Evolutionary conservation across 1,139 yeast species (phyloP).

Genomic region (Yamadazyma atmosphaerica): DNA sequence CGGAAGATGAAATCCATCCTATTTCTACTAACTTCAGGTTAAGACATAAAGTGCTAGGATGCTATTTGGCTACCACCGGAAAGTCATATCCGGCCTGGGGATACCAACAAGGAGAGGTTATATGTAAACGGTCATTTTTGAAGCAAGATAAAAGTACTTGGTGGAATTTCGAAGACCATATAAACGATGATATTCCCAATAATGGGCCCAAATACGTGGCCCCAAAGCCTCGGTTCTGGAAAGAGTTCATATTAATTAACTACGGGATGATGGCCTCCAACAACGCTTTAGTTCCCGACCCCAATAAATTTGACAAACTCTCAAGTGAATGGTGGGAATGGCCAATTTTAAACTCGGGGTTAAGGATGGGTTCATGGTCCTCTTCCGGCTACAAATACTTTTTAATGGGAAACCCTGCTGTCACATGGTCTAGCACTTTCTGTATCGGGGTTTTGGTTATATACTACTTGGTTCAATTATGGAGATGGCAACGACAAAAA

Average conservation of each 20-base stretch:
- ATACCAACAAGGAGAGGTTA: slow-evolving; percentile 76
- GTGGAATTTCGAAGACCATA: slow-evolving; percentile 80
- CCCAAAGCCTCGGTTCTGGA: slow-evolving; percentile 69
- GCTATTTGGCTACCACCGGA: slow-evolving; percentile 76
- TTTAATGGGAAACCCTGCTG: slow-evolving; percentile 66
- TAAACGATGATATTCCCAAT: slow-evolving; percentile 40
- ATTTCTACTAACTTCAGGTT: slow-evolving; percentile 69
- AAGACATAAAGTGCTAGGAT: slow-evolving; percentile 61
- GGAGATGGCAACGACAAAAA: slow-evolving; percentile 39
- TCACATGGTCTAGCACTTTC: slow-evolving; percentile 57
- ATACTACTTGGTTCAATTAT: slow-evolving; percentile 19
- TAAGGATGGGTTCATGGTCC: slow-evolving; percentile 72
- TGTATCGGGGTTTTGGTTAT: slow-evolving; percentile 22
- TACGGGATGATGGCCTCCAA: slow-evolving; percentile 81
- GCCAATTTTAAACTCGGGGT: slow-evolving; percentile 64
- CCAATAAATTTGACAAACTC: slow-evolving; percentile 61
- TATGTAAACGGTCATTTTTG: slow-evolving; percentile 56
- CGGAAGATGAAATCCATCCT: slow-evolving; percentile 53
- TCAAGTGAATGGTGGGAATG: slow-evolving; percentile 83
- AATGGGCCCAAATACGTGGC: slow-evolving; percentile 49
- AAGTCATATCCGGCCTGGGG: slow-evolving; percentile 78
- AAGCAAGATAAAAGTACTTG: slow-evolving; percentile 65
- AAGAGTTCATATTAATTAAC: slow-evolving; percentile 67
- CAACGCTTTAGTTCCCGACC: slow-evolving; percentile 69
- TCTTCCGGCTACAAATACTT: slow-evolving; percentile 50